Evolutionary conservation across 768 basidiomycete species (phyloP).

Genomic region (Tylopilus sp.): DNA sequence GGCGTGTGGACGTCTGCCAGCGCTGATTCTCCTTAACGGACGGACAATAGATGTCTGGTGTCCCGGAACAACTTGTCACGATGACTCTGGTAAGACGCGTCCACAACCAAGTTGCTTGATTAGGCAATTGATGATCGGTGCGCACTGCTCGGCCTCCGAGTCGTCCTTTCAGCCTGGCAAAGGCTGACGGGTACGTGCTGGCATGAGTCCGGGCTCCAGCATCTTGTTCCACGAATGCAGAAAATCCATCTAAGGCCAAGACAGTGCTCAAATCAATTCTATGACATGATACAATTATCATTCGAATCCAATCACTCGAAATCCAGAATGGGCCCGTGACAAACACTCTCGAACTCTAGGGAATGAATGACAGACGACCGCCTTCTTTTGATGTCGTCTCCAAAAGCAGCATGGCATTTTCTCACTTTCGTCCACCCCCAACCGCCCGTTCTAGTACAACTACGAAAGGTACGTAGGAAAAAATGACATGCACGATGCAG

Average conservation of each 20-base stretch:
- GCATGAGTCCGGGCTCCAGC: too few relatives aligned
- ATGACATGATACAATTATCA: too few relatives aligned
- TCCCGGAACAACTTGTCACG: background rate
- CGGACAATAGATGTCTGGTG: background rate
- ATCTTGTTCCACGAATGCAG: too few relatives aligned
- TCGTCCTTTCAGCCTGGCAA: too few relatives aligned
- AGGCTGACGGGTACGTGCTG: too few relatives aligned
- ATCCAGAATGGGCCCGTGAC: too few relatives aligned
- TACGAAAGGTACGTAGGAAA: slow-evolving; percentile 9
- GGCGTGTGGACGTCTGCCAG: background rate
- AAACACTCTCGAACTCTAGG: background rate
- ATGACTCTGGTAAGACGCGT: too few relatives aligned
- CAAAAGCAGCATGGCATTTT: slow-evolving; percentile 12
- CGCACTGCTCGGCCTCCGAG: too few relatives aligned
- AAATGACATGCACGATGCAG: slow-evolving; percentile 8
- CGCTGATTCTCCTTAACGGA: background rate
- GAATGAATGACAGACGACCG: background rate
- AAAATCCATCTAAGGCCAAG: too few relatives aligned
- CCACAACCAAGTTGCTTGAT: background rate
- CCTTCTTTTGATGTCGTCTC: slow-evolving; percentile 7
- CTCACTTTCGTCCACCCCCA: slow-evolving; percentile 4
- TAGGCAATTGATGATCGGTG: background rate
- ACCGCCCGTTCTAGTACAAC: slow-evolving; percentile 14
- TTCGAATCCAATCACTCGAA: too few relatives aligned
- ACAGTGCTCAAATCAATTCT: too few relatives aligned